phyloP scores from a whole-genome alignment of 331 rosid species.

The Pyrus hybrid region DNA sequence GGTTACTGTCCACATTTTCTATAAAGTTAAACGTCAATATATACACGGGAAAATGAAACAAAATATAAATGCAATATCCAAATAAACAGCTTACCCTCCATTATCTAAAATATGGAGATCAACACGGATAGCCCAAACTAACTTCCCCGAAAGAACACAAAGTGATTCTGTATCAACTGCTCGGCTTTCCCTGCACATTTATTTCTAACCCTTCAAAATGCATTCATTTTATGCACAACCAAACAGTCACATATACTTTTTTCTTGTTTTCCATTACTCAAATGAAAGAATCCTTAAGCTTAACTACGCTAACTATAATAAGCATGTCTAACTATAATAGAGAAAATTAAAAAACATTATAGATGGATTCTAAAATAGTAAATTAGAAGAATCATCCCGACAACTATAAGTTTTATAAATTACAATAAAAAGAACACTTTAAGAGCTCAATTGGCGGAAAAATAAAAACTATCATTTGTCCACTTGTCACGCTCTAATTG shows the following conservation, averaged over 20 bases:
- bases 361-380: background rate
- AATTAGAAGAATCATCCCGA: background rate
- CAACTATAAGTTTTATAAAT: too few relatives aligned
- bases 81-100: conserved; percentile 51
- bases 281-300: background rate
- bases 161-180: conserved; percentile 81
- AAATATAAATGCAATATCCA: background rate
- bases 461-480: background rate
- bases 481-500: background rate
- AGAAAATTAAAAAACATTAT: background rate
- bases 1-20: conserved; percentile 44
- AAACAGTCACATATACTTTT: background rate
- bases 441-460: background rate
- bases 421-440: background rate
- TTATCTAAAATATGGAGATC: conserved; percentile 84
- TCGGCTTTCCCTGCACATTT: conserved; percentile 67
- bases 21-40: background rate
- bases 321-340: background rate
- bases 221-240: background rate
- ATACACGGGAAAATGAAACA: background rate
- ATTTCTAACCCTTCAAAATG: conserved; percentile 9
- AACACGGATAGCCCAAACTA: conserved; percentile 75
- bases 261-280: background rate
- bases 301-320: background rate
- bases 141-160: conserved; percentile 62